Conservation (phyloP, 768 basidiomycete species). For the Termitomyces sp. region DNA sequence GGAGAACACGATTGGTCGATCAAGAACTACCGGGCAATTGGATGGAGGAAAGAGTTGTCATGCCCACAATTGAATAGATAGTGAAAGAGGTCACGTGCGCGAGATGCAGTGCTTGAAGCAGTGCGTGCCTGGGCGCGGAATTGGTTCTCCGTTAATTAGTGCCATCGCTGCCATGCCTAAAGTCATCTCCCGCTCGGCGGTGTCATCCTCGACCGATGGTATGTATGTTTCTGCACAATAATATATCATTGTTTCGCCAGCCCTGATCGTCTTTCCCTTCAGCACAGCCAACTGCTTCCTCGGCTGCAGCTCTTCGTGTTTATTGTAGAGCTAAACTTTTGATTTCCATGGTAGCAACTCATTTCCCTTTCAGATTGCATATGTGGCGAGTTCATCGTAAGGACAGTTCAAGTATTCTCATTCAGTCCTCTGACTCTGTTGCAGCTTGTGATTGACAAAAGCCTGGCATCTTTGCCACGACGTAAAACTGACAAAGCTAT, state of each 20-base stretch:
- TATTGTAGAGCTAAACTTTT: constrained; percentile 53
- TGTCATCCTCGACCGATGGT: constrained; percentile 88
- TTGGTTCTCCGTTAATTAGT: constrained; percentile 4
- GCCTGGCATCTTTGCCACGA: constrained; percentile 58
- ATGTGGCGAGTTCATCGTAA: constrained; percentile 81
- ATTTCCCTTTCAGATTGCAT: constrained; percentile 57
- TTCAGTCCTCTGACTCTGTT: constrained; percentile 2
- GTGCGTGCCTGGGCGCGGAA: constrained; percentile 13
- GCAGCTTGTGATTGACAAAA: constrained; percentile 80
- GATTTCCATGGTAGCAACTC: constrained; percentile 7
- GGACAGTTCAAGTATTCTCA: constrained; percentile 18
- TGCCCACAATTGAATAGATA: constrained; percentile 12
- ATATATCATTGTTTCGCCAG: neutral
- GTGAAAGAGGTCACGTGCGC: constrained; percentile 15
- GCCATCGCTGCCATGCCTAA: constrained; percentile 66
- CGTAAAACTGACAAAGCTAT: constrained; percentile 76
- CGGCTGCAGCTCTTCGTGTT: constrained; percentile 69
- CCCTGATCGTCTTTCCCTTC: constrained; percentile 5
- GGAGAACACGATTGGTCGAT: neutral
- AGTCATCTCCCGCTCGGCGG: constrained; percentile 82
- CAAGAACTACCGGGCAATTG: constrained; percentile 5
- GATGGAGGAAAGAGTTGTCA: constrained; percentile 7
- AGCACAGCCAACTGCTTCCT: constrained; percentile 79
- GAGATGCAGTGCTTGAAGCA: constrained; percentile 14
- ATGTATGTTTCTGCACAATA: constrained; percentile 31